Evolutionary conservation across 1,139 yeast species (phyloP), one percentile per base, ranked within the genome.

Genomic region (Suhomyces bribrorum): DNA sequence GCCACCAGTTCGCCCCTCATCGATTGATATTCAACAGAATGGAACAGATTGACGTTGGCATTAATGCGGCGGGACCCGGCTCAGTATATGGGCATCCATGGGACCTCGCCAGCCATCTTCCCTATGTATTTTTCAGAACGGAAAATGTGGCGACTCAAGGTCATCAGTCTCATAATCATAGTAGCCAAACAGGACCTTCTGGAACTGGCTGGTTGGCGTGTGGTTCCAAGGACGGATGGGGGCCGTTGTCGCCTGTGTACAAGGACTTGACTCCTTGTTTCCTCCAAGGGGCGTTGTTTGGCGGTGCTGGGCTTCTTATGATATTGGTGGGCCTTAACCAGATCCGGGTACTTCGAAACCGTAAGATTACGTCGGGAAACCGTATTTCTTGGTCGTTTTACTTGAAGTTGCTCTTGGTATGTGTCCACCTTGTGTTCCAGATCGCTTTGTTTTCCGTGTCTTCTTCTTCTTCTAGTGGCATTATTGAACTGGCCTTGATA

Each of bases 241-340:
- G 86, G 1, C 87, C 94, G 0, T 60, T 86, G 7, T 66, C 85
- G 73, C 37, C 70, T 29, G 38, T 50, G 6, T 78, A 79, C 50
- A 78, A 78, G 34, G 95, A 85, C 53, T 74, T 88, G 41, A 81
- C 96, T 1, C 86, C 92, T 2, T 90, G 97, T 54, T 83, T 90
- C 54, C 69, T 84, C 29, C 87, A 85, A 51, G 97, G 96, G 26
- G 66, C 75, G 0, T 57, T 87, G 7, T 65, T 78, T 45, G 76
- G 79, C 26, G 37, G 70, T 1, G 62, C 81, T 1, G 78, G 84
- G 3, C 14, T 75, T 8, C 62, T 79, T 27, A 67, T 85, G 63
- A 53, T 89, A 3, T 29, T 78, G 0, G 63, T 75, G 31, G 94
- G 95, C 1, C 13, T 59, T 1, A 56, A 57, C 41, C 81, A 77